Evolutionary conservation across 768 basidiomycete species (phyloP).

Genomic region (Lentinula detonsa): DNA sequence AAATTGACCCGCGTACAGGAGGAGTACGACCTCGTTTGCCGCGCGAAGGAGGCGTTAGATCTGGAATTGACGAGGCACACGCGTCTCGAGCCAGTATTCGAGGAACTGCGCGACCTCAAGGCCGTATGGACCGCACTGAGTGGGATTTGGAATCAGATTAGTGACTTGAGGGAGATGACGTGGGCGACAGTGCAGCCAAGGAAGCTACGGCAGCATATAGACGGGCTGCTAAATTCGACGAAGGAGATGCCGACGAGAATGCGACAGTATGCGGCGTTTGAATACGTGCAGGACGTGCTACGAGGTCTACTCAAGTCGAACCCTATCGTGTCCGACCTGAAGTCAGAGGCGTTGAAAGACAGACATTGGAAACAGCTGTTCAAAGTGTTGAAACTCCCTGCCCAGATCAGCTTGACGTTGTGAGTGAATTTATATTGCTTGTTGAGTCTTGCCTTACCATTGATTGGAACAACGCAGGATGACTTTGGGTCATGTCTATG

Average conservation of each 20-base stretch:
- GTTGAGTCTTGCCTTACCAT: background rate
- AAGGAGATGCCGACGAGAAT: constrained; percentile 99
- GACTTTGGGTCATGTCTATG: constrained; percentile 95
- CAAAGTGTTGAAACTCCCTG: constrained; percentile 74
- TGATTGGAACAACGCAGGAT: constrained; percentile 42
- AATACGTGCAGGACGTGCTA: constrained; percentile 92
- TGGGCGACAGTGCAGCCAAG: constrained; percentile 95
- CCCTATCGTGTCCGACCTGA: constrained; percentile 84
- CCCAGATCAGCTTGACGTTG: constrained; percentile 72
- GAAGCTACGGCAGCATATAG: constrained; percentile 90
- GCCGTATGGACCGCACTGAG: constrained; percentile 99
- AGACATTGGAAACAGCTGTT: constrained; percentile 98
- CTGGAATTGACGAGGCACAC: constrained; percentile 87
- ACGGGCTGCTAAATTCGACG: constrained; percentile 85
- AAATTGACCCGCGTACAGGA: constrained; percentile 87
- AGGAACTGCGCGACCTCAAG: constrained; percentile 93
- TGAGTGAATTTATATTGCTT: constrained; percentile 25
- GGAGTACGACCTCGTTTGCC: constrained; percentile 91
- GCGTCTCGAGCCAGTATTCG: constrained; percentile 88
- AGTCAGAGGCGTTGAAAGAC: constrained; percentile 95
- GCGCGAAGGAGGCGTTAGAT: constrained; percentile 95
- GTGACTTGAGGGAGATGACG: constrained; percentile 77
- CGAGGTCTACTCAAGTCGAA: constrained; percentile 87
- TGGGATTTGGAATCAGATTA: constrained; percentile 92
- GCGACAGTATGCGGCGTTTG: constrained; percentile 98